Evolutionary conservation across 2,329 filamentous ascomycete species (phyloP).

Genomic region (Trematosphaeria pertusa): DNA sequence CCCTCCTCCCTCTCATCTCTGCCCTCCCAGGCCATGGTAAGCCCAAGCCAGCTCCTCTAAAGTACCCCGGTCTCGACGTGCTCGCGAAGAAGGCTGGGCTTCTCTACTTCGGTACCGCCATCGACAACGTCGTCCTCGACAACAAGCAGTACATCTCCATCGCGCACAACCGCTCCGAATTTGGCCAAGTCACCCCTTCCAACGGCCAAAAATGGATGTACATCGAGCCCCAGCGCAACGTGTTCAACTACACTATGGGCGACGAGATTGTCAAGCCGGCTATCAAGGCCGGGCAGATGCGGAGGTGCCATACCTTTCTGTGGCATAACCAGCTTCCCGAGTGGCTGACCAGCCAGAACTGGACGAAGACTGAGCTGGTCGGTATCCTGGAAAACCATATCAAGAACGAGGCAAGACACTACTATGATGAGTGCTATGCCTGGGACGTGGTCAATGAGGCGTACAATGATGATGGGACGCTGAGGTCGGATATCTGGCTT

Average conservation of each 20-base stretch:
- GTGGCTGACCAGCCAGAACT: conserved; percentile 61
- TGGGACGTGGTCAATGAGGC: conserved; percentile 74
- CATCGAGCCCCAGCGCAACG: conserved; percentile 63
- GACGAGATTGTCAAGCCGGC: conserved; percentile 57
- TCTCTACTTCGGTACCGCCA: conserved; percentile 64
- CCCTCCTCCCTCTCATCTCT: conserved; percentile 24
- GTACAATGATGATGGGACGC: conserved; percentile 64
- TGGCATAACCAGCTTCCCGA: conserved; percentile 63
- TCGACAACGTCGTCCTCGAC: conserved; percentile 57
- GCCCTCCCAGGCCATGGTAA: conserved; percentile 25
- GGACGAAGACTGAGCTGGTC: conserved; percentile 65
- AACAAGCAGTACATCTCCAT: conserved; percentile 64
- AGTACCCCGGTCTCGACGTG: conserved; percentile 53
- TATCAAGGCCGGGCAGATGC: conserved; percentile 51
- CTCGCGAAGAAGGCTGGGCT: conserved; percentile 64
- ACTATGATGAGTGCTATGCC: conserved; percentile 65
- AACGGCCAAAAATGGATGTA: conserved; percentile 71
- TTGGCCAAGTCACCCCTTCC: conserved; percentile 69
- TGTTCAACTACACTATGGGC: conserved; percentile 66
- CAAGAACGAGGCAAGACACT: conserved; percentile 63
- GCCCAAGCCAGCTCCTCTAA: conserved; percentile 18
- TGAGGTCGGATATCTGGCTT: conserved; percentile 62
- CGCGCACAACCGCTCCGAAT: conserved; percentile 63
- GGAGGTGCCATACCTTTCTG: conserved; percentile 69
- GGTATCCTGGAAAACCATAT: conserved; percentile 67